Evolutionary conservation across 441 rosid species (phyloP), one percentile per base, ranked within the genome.

Genomic region (Pelargonium citronellum): DNA sequence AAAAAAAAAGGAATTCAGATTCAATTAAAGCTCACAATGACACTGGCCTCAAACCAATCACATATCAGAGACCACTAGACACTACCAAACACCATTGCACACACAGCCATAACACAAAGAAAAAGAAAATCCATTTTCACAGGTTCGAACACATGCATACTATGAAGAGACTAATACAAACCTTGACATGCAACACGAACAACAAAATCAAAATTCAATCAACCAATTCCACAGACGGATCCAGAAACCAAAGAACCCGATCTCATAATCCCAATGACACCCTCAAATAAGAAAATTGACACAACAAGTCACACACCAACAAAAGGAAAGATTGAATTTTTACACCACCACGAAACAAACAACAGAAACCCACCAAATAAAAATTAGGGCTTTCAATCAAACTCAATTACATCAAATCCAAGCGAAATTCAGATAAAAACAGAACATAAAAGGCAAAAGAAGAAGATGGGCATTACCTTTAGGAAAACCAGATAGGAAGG

Each of bases 401-500:
- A 58, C 64, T 8, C 30, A 60, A 60, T 60, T 20, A 10, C 9
- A 10, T 3, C 37, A 61, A 61, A 61, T 61, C 65, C 24, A 46
- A 11, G 15, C 15, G n/a, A 46, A 46, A 46, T 46, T 46, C 51
- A 46, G 51, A 46, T 46, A 46, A 46, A n/a, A 46, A 46, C 2
- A 44, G 49, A 1, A 44, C 0, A 8, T 9, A 44, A 8, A 44
- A 8, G 49, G 49, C 11, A 8, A 10, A 11, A 10, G 13, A 44
- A 46, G 43, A 39, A 39, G 43, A 39, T 39, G 43, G 9, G 65
- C 65, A 61, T 61, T 61, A 61, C 65, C 65, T 61, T 61, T 22
- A 61, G 39, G 27, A 27, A 61, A 61, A 27, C 65, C 65, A 61
- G 65, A 61, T 5, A 61, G 65, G 65, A 12, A 46, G 51, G 51